phyloP scores from a whole-genome alignment of 2,329 filamentous ascomycete genomes.

The Nothophaeocryptopus gaeumannii region DNA sequence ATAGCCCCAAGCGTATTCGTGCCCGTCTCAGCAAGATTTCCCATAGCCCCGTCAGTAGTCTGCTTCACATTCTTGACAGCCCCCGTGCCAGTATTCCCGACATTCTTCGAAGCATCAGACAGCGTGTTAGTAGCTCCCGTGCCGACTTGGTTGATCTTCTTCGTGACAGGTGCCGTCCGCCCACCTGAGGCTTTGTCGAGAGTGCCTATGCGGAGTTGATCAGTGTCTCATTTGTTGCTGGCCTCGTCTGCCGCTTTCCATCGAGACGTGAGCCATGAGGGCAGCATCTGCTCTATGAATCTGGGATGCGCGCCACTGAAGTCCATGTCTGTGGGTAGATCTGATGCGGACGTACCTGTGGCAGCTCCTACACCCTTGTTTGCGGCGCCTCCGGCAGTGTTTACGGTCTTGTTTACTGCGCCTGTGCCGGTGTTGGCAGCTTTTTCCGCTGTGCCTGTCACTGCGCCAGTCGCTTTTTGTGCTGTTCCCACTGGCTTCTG shows the following conservation, averaged over 20 bases:
- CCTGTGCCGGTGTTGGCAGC: conserved; percentile 24
- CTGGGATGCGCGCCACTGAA: conserved; percentile 19
- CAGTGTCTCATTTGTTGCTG: conserved; percentile 9
- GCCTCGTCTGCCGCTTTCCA: conserved; percentile 26
- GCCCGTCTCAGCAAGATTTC: conserved; percentile 30
- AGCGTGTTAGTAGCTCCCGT: conserved; percentile 38
- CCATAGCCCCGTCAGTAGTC: conserved; percentile 28
- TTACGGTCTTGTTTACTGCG: conserved; percentile 29
- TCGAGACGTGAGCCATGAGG: conserved; percentile 28
- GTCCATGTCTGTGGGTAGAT: conserved; percentile 22
- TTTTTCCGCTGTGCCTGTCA: conserved; percentile 29
- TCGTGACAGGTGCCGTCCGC: conserved; percentile 29
- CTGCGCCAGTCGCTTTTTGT: conserved; percentile 24
- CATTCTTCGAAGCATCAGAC: conserved; percentile 35
- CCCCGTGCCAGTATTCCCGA: conserved; percentile 35
- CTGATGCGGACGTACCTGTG: conserved; percentile 30
- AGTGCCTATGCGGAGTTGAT: conserved; percentile 23
- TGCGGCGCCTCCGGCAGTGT: conserved; percentile 22
- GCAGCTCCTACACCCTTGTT: conserved; percentile 28
- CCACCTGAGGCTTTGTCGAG: conserved; percentile 36
- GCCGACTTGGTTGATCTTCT: conserved; percentile 35
- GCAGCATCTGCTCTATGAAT: conserved; percentile 24
- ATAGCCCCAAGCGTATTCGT: conserved; percentile 29
- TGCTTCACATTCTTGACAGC: conserved; percentile 35
- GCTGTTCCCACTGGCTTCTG: conserved; percentile 18